These are phyloP conservation scores for Penicillium soppii DNA, from an alignment of 495 filamentous ascomycete species.

Conservation along the genomic window DNA sequence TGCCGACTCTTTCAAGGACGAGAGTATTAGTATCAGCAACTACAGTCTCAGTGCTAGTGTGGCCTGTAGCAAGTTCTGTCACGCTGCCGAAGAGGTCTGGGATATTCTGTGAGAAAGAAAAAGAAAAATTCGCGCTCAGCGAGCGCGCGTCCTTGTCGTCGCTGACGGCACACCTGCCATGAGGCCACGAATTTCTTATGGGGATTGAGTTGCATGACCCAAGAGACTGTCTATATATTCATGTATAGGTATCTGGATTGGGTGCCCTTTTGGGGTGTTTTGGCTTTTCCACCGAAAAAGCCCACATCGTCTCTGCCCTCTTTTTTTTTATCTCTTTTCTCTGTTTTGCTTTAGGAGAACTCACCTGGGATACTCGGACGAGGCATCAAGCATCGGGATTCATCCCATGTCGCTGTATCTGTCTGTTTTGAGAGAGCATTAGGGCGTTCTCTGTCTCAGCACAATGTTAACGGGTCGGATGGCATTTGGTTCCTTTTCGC, in stretches of 20 bases:
- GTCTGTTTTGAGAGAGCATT: neutral
- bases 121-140: conserved; percentile 13
- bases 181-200: conserved; percentile 39
- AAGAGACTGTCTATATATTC: neutral
- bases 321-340: conserved; percentile 8
- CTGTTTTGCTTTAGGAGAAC: conserved; percentile 6
- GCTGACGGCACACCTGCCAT: conserved; percentile 15
- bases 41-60: conserved; percentile 96
- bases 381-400: conserved; percentile 8
- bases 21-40: conserved; percentile 97
- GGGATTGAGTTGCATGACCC: conserved; percentile 6
- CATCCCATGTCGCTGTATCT: conserved; percentile 1
- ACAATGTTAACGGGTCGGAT: conserved; percentile 29
- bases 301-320: no score
- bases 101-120: conserved; percentile 66
- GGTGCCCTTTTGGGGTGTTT: conserved; percentile 8
- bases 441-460: conserved; percentile 9
- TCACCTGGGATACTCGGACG: conserved; percentile 1
- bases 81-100: conserved; percentile 96
- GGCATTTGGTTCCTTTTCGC: conserved; percentile 40
- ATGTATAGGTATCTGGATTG: neutral
- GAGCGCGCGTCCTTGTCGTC: conserved; percentile 14
- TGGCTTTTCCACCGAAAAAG: conserved; percentile 4
- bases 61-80: conserved; percentile 98
- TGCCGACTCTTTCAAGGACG: conserved; percentile 90